Base-by-base conservation (phyloP, 371 early-diverging fungal genomes). In the Blastocladiella emersonii region DNA sequence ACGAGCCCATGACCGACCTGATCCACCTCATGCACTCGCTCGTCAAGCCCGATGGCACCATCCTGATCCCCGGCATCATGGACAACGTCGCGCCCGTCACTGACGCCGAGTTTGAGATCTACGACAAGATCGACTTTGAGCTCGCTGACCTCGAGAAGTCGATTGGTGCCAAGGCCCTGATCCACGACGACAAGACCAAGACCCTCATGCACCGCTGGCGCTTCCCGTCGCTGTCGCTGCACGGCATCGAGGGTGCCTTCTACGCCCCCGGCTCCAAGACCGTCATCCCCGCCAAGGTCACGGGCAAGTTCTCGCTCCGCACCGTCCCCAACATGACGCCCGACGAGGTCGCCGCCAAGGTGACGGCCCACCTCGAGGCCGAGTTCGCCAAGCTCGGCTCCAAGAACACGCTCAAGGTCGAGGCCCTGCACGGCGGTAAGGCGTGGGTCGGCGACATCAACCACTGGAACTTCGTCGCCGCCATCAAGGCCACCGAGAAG, bases 1-100 rank as follows among this genome's bases (percentile, higher is more conserved):
- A 95, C 72, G 98, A 97, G 78, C 98, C 98, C 57, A 95, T 95
- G 95, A 89, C 89, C 56, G 95, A 93, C 72, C 75, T 97, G 65
- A 74, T 90, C 65, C 74, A 79, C 55, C 68, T 97, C 62, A 84
- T 97, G 84, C 75, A 83, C 68, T 87, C 79, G 71, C 81, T 97
- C 59, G 95, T 95, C 55, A 74, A 79, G 44, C 85, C 86, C 37
- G 71, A 88, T 61, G 98, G 98, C 66, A 81, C 85, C 71, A 95
- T 97, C 66, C 80, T 89, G 61, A 76, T 97, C 59, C 93, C 95
- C 37, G 93, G 95, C 66, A 89, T 96, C 71, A 81, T 85, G 76
- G 92, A 95, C 70, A 79, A 88, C 69, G 98, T 97, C 13, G 90
- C 90, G 44, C 76, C 86, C 43, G 72, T 93, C 56, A 88, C 92